Percentiles rank a stretch among this genome's conserved stretches.
These are phyloP conservation scores for Starmera amethionina DNA, from an alignment of 805 yeast genomes.

Conservation along the genomic window DNA sequence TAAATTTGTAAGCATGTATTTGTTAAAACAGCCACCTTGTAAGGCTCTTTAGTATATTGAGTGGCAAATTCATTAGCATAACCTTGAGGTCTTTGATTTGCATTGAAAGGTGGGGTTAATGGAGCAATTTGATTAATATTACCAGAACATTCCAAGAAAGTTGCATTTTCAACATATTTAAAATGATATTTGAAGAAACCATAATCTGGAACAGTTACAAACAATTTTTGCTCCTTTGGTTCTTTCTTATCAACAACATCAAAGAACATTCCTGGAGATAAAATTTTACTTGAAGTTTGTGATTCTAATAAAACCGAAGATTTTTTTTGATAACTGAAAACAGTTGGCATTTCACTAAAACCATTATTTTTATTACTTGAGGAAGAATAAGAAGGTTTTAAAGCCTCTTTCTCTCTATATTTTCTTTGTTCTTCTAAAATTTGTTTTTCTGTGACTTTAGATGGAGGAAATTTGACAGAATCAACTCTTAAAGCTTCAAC, in stretches of 20 bases:
- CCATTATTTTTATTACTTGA: slow-evolving; percentile 14
- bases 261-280: slow-evolving; percentile 82
- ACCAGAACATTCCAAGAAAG: slow-evolving; percentile 52
- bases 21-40: slow-evolving; percentile 76
- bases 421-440: slow-evolving; percentile 13
- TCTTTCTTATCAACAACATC: slow-evolving; percentile 38
- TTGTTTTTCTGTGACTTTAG: slow-evolving; percentile 28
- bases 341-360: slow-evolving; percentile 19
- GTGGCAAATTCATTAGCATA: slow-evolving; percentile 81
- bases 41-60: slow-evolving; percentile 60
- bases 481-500: slow-evolving; percentile 33
- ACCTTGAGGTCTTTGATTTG: slow-evolving; percentile 69
- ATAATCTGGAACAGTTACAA: slow-evolving; percentile 75
- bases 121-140: slow-evolving; percentile 66
- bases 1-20: slow-evolving; percentile 67
- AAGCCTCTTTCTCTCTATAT: slow-evolving; percentile 21
- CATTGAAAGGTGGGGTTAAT: slow-evolving; percentile 58
- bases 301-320: slow-evolving; percentile 45
- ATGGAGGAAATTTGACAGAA: slow-evolving; percentile 60
- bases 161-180: slow-evolving; percentile 72
- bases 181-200: slow-evolving; percentile 71
- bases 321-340: slow-evolving; percentile 44
- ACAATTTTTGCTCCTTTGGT: slow-evolving; percentile 35
- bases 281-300: slow-evolving; percentile 46
- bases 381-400: slow-evolving; percentile 20